Evolutionary conservation across 2,329 filamentous ascomycete species (phyloP), one percentile per base, ranked within the genome.

Genomic region (Colletotrichum paranaense): DNA sequence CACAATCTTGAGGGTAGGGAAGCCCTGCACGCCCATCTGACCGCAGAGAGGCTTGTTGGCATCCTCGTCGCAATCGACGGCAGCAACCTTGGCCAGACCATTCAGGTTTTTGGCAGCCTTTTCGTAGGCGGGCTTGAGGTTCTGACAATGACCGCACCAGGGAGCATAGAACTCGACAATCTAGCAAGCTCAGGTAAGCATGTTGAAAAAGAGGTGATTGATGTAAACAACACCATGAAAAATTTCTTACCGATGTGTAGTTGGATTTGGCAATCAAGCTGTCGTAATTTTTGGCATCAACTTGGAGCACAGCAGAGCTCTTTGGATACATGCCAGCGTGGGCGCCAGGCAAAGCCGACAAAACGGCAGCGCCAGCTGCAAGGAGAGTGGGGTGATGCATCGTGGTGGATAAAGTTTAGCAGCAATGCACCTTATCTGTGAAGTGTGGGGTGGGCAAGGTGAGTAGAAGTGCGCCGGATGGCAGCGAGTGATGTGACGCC

Each of bases 101-200:
- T 93, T 90, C 72, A 99, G 92, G 78, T 92, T 95, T 79, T 93
- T 93, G 78, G 97, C 97, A 2, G 92, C 95, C 84, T 98, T 98
- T 83, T 98, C 96, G 84, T 97, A 99, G 57, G 94, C 94, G 3
- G 95, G 96, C 85, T 98, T 95, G 79, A 99, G 92, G 84, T 93
- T 98, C 85, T 98, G 90, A 86, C 97, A 99, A 85, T 98, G 97
- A 55, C 96, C 97, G 80, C 97, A 98, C 96, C 96, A 98, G 28
- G 96, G 96, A 9, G 96, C 96, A 80, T 98, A 98, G 88, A 98
- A 98, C 84, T 95, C 94, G 81, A 91, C 85, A 58, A 91, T 88
- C 88, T 92, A 6, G 14, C 58, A 22, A 6, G 35, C 19, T 32
- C 19, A 49, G n/a, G 19, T 49, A n/a, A 22, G 42, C 53, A 28